Percentiles rank a stretch among this genome's conserved stretches.
Conservation (phyloP, 768 basidiomycete species). For the Gloeophyllum trabeum region DNA sequence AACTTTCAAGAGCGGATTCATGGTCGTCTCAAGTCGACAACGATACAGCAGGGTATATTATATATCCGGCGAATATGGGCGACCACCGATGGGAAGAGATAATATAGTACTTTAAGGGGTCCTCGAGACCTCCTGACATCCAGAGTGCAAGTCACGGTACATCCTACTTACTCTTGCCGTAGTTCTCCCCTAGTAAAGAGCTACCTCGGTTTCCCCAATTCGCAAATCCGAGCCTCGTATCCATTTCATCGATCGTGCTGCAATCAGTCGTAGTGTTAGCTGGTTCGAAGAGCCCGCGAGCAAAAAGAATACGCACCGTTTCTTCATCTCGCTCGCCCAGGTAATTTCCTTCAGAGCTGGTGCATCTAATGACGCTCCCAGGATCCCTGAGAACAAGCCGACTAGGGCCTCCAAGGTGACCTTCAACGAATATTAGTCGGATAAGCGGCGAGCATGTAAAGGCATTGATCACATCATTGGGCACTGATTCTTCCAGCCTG, state of each 20-base stretch:
- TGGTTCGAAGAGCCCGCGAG: neutral
- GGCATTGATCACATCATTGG: constrained; percentile 36
- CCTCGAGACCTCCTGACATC: no score
- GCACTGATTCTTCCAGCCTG: constrained; percentile 54
- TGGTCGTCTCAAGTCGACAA: no score
- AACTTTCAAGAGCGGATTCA: no score
- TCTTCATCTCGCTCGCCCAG: constrained; percentile 86
- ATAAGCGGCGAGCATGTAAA: neutral
- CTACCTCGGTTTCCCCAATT: neutral
- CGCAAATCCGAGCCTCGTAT: neutral
- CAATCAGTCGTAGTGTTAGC: neutral
- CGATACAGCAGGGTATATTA: no score
- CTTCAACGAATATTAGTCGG: constrained; percentile 22
- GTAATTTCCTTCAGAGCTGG: constrained; percentile 70
- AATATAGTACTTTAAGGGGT: no score
- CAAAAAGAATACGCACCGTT: constrained; percentile 37
- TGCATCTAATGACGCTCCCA: constrained; percentile 64
- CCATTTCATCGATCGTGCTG: neutral
- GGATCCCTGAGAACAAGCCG: constrained; percentile 52
- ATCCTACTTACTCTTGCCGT: no score
- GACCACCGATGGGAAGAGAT: no score
- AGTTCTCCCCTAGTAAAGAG: no score
- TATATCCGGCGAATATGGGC: no score
- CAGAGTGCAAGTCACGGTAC: no score
- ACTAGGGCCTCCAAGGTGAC: constrained; percentile 55